Percentiles rank a stretch among this genome's conserved stretches.
Conservation (phyloP, 2,329 filamentous ascomycete species). For the Elsinoe ampelina region DNA sequence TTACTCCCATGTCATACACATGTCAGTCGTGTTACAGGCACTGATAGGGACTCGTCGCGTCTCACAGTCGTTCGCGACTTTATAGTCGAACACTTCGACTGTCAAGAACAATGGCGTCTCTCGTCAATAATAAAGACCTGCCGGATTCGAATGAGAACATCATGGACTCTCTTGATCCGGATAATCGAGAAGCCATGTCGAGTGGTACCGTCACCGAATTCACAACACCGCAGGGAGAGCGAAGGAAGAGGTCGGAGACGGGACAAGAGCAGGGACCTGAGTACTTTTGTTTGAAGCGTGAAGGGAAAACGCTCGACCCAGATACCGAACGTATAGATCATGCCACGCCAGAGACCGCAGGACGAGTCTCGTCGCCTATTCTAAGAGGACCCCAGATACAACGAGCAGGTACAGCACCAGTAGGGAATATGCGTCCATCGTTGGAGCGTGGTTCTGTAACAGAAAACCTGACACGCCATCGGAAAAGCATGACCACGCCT, state of each 20-base stretch:
- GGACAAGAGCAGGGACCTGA: slow-evolving; percentile 4
- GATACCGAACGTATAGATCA: neutral
- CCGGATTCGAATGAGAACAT: neutral
- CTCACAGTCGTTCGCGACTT: neutral
- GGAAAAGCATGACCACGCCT: neutral
- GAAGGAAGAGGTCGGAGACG: neutral
- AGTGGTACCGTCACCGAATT: neutral
- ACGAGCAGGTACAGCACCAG: slow-evolving; percentile 1
- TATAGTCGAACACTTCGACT: neutral
- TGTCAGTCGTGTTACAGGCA: neutral
- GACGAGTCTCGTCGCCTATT: neutral
- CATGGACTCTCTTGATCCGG: neutral
- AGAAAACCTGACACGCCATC: neutral
- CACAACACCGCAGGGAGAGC: neutral
- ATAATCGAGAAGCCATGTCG: neutral
- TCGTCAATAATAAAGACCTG: neutral
- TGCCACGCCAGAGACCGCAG: neutral
- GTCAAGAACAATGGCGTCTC: neutral
- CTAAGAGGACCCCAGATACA: neutral
- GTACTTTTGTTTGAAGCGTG: neutral
- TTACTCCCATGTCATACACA: neutral
- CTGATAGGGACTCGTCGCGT: neutral
- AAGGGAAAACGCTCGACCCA: slow-evolving; percentile 1
- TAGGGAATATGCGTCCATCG: slow-evolving; percentile 3
- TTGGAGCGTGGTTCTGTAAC: neutral